Base-by-base conservation (phyloP, 768 basidiomycete genomes). In the Mycena sanguinolenta region DNA sequence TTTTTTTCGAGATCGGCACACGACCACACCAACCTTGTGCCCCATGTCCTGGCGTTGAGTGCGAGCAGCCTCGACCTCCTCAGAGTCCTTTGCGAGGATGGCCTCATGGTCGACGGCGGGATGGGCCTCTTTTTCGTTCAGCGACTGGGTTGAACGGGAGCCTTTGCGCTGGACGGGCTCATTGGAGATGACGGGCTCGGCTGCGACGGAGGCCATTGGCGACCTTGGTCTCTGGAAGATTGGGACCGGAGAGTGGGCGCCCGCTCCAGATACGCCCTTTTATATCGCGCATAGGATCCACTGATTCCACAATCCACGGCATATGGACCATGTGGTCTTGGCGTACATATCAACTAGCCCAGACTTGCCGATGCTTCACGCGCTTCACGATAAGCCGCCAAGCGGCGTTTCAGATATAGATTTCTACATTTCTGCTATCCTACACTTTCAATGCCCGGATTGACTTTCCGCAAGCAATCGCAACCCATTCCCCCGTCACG, bases 361-460 rank as follows among this genome's bases (percentile, higher is more conserved):
- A 14, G 16, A 39, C 3, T 14, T 14, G 16, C 39, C 13, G 39
- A 39, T 3, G 13, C 39, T 39, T 39, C 39, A 39, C 39, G 39
- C 19, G 10, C 58, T 10, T 49, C 23, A 23, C 42, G 65, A 67
- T 67, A 65, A 55, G 57, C 59, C 34, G 28, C 49, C 63, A 63
- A 49, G 58, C 53, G 52, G 58, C 53, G 52, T 63, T 67, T 59
- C 42, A 66, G 50, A 65, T 61, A 63, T 34, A 61, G 32, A 34
- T 10, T 17, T 38, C 36, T 38, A 38, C 39, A 14, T 39, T 42
- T 39, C 32, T 60, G 17, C 55, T 34, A 39, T 30, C 46, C 84
- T 87, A 95, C 71, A 95, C 92, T 82, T 94, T 95, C 77, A 95
- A 79, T 38, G 92, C 90, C 80, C 93, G 93, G 75, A 97, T 90